Conservation (phyloP, 192 early-diverging fungal species). For the Backusella australiensis region DNA sequence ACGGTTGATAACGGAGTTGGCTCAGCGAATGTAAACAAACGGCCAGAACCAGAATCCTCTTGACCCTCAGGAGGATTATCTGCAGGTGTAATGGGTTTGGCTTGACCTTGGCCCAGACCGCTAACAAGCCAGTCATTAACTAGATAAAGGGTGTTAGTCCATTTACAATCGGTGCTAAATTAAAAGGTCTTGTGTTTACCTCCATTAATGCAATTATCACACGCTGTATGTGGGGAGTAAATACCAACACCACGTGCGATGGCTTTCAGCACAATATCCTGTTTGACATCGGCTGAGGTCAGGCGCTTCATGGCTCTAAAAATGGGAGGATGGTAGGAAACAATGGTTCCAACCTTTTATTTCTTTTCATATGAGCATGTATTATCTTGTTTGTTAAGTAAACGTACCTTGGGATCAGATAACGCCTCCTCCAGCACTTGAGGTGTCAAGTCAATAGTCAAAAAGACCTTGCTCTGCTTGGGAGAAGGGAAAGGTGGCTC, state of each 20-base stretch:
- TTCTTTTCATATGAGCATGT: neutral
- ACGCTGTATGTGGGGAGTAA: constrained; percentile 88
- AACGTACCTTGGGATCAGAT: constrained; percentile 49
- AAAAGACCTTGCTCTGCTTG: constrained; percentile 70
- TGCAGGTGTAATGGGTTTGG: constrained; percentile 34
- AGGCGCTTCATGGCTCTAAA: constrained; percentile 83
- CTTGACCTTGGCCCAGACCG: constrained; percentile 51
- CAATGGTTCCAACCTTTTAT: constrained; percentile 74
- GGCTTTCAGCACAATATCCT: constrained; percentile 76
- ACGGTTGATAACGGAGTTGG: constrained; percentile 51
- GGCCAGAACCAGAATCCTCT: constrained; percentile 56
- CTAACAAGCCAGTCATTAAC: constrained; percentile 92
- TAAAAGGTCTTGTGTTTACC: constrained; percentile 31
- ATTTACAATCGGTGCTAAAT: neutral
- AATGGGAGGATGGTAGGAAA: constrained; percentile 94
- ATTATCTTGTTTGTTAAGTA: neutral
- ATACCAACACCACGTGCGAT: constrained; percentile 85
- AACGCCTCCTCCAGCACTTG: constrained; percentile 75
- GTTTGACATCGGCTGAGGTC: constrained; percentile 71
- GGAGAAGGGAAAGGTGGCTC: constrained; percentile 82
- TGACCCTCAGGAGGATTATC: constrained; percentile 58
- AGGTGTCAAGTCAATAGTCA: constrained; percentile 91
- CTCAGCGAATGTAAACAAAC: constrained; percentile 57
- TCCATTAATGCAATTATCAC: constrained; percentile 78
- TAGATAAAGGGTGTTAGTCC: constrained; percentile 14